Percentiles rank a stretch among this genome's conserved stretches.
Conservation (phyloP, 2,329 filamentous ascomycete species). For the Fusarium pseudograminearum region DNA sequence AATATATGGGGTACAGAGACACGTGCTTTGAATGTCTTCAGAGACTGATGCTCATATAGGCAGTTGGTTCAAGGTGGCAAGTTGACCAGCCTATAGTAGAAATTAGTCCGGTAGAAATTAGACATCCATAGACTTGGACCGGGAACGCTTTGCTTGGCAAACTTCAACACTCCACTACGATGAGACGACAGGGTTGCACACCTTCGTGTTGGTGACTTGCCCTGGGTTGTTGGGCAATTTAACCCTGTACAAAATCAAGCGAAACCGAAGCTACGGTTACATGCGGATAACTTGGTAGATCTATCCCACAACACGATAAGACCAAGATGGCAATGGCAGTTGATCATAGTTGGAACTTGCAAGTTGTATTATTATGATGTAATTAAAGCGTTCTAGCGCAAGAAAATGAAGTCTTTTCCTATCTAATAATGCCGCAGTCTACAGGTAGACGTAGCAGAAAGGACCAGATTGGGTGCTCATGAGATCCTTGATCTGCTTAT, state of each 20-base stretch:
- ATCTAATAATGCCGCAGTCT: conserved; percentile 7
- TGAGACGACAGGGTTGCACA: background rate
- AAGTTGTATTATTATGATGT: background rate
- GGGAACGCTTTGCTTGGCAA: background rate
- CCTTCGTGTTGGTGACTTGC: background rate
- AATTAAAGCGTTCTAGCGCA: conserved; percentile 13
- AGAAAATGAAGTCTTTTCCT: background rate
- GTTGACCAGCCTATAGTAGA: background rate
- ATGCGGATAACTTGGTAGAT: background rate
- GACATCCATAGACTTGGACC: background rate
- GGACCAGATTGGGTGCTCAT: conserved; percentile 51
- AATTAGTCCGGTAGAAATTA: background rate
- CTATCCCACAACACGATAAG: background rate
- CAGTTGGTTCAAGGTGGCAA: background rate
- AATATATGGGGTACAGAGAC: too few relatives aligned
- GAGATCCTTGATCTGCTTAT: conserved; percentile 49
- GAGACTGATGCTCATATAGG: background rate
- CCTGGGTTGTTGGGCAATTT: too few relatives aligned
- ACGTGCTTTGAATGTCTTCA: background rate
- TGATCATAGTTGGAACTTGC: background rate
- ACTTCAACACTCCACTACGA: background rate
- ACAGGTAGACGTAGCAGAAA: conserved; percentile 53
- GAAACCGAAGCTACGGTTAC: background rate
- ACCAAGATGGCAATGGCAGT: background rate
- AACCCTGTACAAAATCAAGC: background rate